Evolutionary conservation across 2,329 filamentous ascomycete genomes (phyloP).

Genomic region (Periconia sp.): DNA sequence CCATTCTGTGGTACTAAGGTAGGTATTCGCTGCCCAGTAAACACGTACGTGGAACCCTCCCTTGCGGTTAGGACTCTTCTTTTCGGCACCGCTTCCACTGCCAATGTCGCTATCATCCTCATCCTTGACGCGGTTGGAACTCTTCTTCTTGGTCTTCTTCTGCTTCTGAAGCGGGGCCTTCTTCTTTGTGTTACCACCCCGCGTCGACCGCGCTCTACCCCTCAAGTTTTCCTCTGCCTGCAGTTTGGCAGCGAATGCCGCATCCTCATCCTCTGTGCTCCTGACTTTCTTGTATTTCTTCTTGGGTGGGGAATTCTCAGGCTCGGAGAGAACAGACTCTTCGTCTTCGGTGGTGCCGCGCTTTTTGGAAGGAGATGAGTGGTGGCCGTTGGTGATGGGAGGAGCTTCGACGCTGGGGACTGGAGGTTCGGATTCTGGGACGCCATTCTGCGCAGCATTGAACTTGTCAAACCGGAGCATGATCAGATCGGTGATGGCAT

Average conservation of each 20-base stretch:
- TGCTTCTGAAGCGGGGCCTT: constrained; percentile 64
- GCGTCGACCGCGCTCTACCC: constrained; percentile 67
- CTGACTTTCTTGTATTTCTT: constrained; percentile 64
- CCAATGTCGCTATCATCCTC: constrained; percentile 79
- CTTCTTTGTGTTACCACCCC: constrained; percentile 68
- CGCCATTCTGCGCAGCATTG: constrained; percentile 38
- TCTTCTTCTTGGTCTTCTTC: constrained; percentile 66
- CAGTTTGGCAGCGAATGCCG: constrained; percentile 79
- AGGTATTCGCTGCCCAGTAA: not conserved
- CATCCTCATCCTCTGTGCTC: constrained; percentile 75
- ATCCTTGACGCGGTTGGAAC: constrained; percentile 69
- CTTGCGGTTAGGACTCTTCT: constrained; percentile 71
- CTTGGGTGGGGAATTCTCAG: constrained; percentile 48
- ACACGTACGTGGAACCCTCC: constrained; percentile 80
- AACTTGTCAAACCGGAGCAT: constrained; percentile 54
- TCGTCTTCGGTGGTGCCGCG: constrained; percentile 38
- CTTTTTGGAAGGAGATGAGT: constrained; percentile 38
- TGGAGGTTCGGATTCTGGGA: constrained; percentile 31
- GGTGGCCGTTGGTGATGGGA: constrained; percentile 24
- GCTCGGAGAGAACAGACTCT: constrained; percentile 46
- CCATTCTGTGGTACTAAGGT: not conserved
- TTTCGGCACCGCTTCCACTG: constrained; percentile 62
- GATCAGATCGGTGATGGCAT: constrained; percentile 50
- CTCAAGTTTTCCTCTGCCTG: constrained; percentile 87
- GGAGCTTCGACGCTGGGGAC: constrained; percentile 39